Percentiles rank a stretch among this genome's conserved stretches.
These are phyloP conservation scores for Trichomonascaceae sp. DNA, from an alignment of 1,139 yeast genomes.

Conservation along the genomic window DNA sequence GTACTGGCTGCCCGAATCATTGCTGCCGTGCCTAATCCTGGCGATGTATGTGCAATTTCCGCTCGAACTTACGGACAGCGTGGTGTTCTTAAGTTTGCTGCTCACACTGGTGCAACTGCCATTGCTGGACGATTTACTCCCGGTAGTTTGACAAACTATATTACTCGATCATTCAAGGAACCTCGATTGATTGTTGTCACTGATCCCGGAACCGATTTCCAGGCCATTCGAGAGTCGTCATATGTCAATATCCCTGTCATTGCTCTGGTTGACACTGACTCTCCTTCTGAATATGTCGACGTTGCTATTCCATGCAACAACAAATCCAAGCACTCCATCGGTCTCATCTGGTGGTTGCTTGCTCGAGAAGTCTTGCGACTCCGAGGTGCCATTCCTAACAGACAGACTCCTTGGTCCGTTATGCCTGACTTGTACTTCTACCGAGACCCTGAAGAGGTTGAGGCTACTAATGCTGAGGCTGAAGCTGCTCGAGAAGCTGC, in stretches of 20 bases:
- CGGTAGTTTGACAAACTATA: constrained; percentile 99
- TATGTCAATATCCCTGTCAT: constrained; percentile 99
- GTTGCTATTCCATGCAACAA: constrained; percentile 99
- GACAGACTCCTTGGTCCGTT: constrained; percentile 96
- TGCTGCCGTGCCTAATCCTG: constrained; percentile 98
- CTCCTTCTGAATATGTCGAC: constrained; percentile 98
- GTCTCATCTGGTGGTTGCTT: constrained; percentile 99
- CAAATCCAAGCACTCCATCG: constrained; percentile 99
- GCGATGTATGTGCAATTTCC: constrained; percentile 98
- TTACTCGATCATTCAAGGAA: constrained; percentile 99
- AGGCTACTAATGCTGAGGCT: constrained; percentile 59
- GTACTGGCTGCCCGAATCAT: constrained; percentile 99
- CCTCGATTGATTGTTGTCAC: constrained; percentile 99
- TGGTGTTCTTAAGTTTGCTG: constrained; percentile 99
- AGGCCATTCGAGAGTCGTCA: constrained; percentile 99
- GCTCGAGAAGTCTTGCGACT: constrained; percentile 99
- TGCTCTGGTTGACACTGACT: constrained; percentile 97
- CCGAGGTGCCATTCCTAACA: constrained; percentile 96
- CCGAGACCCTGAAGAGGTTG: constrained; percentile 99
- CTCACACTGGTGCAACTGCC: constrained; percentile 99
- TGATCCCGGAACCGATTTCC: constrained; percentile 99
- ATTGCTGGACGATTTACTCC: constrained; percentile 99
- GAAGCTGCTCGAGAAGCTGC: constrained; percentile 61
- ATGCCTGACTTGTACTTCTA: constrained; percentile 99
- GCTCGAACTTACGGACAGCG: constrained; percentile 99